These are phyloP conservation scores for Mortierella sp. DNA, from an alignment of 371 early-diverging fungal species.

Conservation along the genomic window DNA sequence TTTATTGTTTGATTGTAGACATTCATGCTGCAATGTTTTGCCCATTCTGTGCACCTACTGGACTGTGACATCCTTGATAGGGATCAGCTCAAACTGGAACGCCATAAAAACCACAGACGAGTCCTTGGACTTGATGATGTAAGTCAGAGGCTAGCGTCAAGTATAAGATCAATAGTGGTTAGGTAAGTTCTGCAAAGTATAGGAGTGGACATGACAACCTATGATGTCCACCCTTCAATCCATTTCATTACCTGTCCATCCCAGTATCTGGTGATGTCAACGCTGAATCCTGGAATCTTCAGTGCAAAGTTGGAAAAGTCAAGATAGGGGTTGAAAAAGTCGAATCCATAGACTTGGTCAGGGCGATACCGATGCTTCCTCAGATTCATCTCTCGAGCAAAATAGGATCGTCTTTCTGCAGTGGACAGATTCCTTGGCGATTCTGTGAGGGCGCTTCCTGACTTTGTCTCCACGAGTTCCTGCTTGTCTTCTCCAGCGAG, in stretches of 20 bases:
- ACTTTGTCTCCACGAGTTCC: conserved; percentile 12
- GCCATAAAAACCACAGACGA: conserved; percentile 63
- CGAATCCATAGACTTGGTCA: conserved; percentile 69
- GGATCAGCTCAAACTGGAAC: conserved; percentile 65
- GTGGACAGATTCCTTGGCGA: conserved; percentile 21
- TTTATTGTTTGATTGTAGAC: conserved; percentile 18
- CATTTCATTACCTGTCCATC: conserved; percentile 65
- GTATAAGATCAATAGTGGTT: not conserved
- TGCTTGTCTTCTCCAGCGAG: conserved; percentile 5
- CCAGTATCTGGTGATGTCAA: conserved; percentile 70
- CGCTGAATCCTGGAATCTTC: conserved; percentile 69
- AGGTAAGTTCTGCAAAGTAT: not conserved
- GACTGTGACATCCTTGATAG: conserved; percentile 32
- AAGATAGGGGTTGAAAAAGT: conserved; percentile 75
- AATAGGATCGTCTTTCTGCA: conserved; percentile 21
- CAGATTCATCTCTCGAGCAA: conserved; percentile 47
- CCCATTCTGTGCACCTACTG: conserved; percentile 8
- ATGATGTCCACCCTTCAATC: too few relatives aligned
- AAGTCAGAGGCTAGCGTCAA: conserved; percentile 63
- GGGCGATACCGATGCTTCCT: conserved; percentile 54
- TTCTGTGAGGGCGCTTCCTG: conserved; percentile 18
- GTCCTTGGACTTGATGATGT: conserved; percentile 62
- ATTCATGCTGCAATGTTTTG: not conserved
- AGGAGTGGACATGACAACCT: not conserved
- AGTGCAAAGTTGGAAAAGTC: conserved; percentile 66